Conservation (phyloP, 2,329 filamentous ascomycete species). For the Fusarium dimerum region DNA sequence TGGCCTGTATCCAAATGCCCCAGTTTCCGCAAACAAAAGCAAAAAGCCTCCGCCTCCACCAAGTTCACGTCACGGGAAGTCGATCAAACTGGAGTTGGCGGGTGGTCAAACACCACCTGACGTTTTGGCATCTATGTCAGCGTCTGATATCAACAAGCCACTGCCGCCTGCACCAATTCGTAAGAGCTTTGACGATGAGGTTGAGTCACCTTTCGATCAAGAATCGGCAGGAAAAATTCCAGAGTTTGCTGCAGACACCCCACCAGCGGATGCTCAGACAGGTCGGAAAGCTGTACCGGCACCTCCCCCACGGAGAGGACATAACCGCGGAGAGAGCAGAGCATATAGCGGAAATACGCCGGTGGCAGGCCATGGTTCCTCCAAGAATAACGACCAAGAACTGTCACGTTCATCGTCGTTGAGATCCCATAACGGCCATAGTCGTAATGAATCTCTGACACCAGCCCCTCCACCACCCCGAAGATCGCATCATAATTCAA, state of each 20-base stretch:
- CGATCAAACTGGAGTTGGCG: constrained; percentile 57
- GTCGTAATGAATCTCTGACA: constrained; percentile 42
- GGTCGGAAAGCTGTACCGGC: constrained; percentile 49
- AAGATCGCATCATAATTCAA: constrained; percentile 44
- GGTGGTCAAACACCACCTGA: constrained; percentile 27
- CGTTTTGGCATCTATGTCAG: constrained; percentile 17
- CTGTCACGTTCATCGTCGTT: constrained; percentile 51
- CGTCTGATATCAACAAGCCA: constrained; percentile 49
- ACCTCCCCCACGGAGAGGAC: constrained; percentile 52
- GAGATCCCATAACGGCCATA: constrained; percentile 47
- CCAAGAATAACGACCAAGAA: constrained; percentile 38
- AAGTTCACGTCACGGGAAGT: constrained; percentile 76
- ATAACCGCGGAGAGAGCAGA: constrained; percentile 48
- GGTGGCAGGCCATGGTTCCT: constrained; percentile 11
- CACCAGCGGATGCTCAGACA: constrained; percentile 34
- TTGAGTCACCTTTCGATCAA: constrained; percentile 54
- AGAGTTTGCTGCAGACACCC: constrained; percentile 39
- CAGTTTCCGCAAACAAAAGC: constrained; percentile 29
- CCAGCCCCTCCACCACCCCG: constrained; percentile 59
- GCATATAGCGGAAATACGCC: constrained; percentile 17
- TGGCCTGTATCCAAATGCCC: constrained; percentile 30
- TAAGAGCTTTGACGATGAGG: constrained; percentile 47
- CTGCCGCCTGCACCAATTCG: constrained; percentile 56
- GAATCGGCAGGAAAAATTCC: constrained; percentile 55
- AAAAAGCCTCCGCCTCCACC: constrained; percentile 71